Evolutionary conservation across 352 stramenopile genomes (phyloP), one percentile per base, ranked within the genome.

Genomic region (Phytopythium oedochilum): DNA sequence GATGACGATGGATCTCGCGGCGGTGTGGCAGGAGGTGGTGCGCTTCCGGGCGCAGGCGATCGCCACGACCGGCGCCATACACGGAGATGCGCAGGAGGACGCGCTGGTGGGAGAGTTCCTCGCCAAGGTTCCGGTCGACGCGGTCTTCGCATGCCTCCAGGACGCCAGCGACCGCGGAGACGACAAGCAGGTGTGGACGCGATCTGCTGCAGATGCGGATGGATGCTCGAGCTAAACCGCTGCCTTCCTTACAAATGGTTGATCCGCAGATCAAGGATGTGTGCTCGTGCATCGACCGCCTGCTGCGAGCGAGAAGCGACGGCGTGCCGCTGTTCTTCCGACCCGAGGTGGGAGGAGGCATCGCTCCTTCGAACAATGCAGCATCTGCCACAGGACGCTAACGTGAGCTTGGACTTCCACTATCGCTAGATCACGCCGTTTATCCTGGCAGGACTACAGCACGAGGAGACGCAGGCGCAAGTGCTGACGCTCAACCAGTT

Each of bases 261-360:
- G n/a, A 4, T 5, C 15, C 5, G 10, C 39, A 94, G 84, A 76
- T 94, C 3, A 87, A 88, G 44, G 63, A 73, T n/a, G 68, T 64
- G 32, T 94, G 85, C 47, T 62, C 68, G 50, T 92, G 80, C 43
- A 88, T 94, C 26, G 79, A 89, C n/a, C 83, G 82, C 25, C 77
- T 94, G 45, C 53, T 94, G 28, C 57, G 69, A 25, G 71, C 77
- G 5, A 68, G 82, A 50, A 70, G 63, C 40, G 75, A 77, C 29
- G 75, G 71, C 45, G 61, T 57, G 14, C 60, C 60, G 43, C 68
- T 88, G 55, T 92, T 94, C 63, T 94, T 90, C 65, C 66, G 85
- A 31, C 60, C 70, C 61, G 78, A 94, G 44, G 77, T 88, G 56
- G 58, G 52, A n/a, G n/a, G n/a, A n/a, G n/a, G n/a, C n/a, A n/a